These are phyloP conservation scores for Annulohypoxylon nitens DNA, from an alignment of 495 filamentous ascomycete genomes.

Conservation along the genomic window DNA sequence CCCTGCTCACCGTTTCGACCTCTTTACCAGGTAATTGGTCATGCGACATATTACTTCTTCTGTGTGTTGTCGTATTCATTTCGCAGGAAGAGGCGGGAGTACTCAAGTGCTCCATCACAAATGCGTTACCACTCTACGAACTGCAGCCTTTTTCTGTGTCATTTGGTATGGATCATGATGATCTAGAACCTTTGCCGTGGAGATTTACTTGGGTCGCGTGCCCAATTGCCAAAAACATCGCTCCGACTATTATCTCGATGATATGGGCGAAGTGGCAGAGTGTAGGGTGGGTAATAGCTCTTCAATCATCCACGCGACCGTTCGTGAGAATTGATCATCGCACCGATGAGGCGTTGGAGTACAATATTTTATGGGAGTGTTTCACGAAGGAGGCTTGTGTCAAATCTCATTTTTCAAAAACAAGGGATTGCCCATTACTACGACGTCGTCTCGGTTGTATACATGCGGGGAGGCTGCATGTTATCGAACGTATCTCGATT, in stretches of 20 bases:
- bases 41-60: constrained; percentile 41
- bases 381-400: constrained; percentile 15
- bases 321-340: neutral
- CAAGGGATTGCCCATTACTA: constrained; percentile 16
- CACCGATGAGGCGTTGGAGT: constrained; percentile 2
- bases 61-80: constrained; percentile 24
- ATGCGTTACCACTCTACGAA: constrained; percentile 30
- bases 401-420: constrained; percentile 3
- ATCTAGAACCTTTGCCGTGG: constrained; percentile 18
- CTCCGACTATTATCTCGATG: constrained; percentile 17
- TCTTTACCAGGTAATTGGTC: constrained; percentile 30
- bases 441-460: constrained; percentile 19
- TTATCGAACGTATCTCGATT: constrained; percentile 11
- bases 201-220: constrained; percentile 29
- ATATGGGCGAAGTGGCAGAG: constrained; percentile 14
- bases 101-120: neutral
- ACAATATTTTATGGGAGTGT: constrained; percentile 2
- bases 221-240: constrained; percentile 25
- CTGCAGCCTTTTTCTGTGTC: constrained; percentile 24
- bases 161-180: constrained; percentile 14
- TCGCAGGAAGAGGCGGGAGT: constrained; percentile 6
- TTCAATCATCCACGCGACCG: neutral
- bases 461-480: constrained; percentile 23
- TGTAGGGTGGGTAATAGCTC: neutral
- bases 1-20: neutral